Evolutionary conservation across 306 rosid species (phyloP), one percentile per base, ranked within the genome.

Genomic region (Fragaria iinumae): DNA sequence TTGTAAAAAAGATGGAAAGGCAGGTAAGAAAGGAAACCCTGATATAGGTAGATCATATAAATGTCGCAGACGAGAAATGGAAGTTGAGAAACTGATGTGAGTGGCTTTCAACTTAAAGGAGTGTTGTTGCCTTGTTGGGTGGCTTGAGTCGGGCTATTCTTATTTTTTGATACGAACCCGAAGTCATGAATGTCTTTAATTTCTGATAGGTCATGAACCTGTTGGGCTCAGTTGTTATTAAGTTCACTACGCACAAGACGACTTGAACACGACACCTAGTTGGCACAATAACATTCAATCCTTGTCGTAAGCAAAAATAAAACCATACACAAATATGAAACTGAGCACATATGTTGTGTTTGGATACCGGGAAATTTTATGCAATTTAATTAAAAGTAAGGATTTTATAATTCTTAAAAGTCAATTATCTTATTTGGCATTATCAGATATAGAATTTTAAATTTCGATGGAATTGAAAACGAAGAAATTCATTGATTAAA

Each of bases 1-100:
- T 50, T 72, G 27, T 57, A 73, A 73, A 41, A 41, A 27, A 73
- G 10, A 21, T 73, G 25, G 25, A 72, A 55, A 72, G 76, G 14
- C 20, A 53, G 3, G 21, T 72, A 13, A 12, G 52, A 12, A 72
- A 36, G 27, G 23, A 1, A 20, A 29, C 14, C 41, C 41, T 41
- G 25, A 39, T 47, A 41, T 41, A 38, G 1, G 0, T 38, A 38
- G 41, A 38, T 38, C 41, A 38, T 0, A 38, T 38, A 1, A 48
- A 39, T 39, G 48, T 38, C 0, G 17, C 48, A n/a, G 27, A 8
- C 20, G 16, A n/a, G 18, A 20, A 66, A 11, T 62, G 20, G 8
- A 64, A 34, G 20, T 64, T 64, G 12, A 63, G 21, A 63, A 32
- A 63, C 11, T 34, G 69, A 34, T 64, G 44, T 5, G 67, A 11